Conservation (phyloP, 768 basidiomycete genomes). For the Podaxis carcinomalis region DNA sequence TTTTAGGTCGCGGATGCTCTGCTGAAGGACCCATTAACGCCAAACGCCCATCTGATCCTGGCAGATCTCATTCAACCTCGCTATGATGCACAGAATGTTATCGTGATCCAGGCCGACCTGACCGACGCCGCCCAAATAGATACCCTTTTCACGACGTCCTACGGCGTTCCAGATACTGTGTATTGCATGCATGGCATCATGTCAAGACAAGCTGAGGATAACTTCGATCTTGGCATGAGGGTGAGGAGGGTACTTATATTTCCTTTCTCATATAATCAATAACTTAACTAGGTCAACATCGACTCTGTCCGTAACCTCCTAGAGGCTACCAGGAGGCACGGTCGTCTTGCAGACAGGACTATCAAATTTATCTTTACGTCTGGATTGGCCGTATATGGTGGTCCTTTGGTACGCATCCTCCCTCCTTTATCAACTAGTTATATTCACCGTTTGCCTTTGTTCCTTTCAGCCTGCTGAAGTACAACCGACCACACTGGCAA, state of each 20-base stretch:
- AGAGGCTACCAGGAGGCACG: slow-evolving; percentile 29
- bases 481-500: slow-evolving; percentile 44
- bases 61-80: slow-evolving; percentile 43
- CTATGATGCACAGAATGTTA: slow-evolving; percentile 24
- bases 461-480: slow-evolving; percentile 33
- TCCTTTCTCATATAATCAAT: not conserved
- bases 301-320: slow-evolving; percentile 48
- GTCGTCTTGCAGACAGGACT: slow-evolving; percentile 13
- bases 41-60: slow-evolving; percentile 43
- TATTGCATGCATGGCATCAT: slow-evolving; percentile 57
- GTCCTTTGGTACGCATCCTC: slow-evolving; percentile 33
- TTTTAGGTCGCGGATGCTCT: slow-evolving; percentile 33
- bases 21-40: slow-evolving; percentile 25
- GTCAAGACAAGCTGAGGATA: slow-evolving; percentile 58
- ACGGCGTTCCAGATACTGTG: slow-evolving; percentile 38
- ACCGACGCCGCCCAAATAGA: slow-evolving; percentile 32
- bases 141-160: slow-evolving; percentile 31
- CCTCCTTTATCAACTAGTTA: not conserved
- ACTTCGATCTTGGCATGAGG: slow-evolving; percentile 53
- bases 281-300: slow-evolving; percentile 40
- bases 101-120: slow-evolving; percentile 36
- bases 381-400: slow-evolving; percentile 57
- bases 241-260: slow-evolving; percentile 14
- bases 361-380: slow-evolving; percentile 59
- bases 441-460: not conserved